Percentiles rank a stretch among this genome's conserved stretches.
phyloP scores from a whole-genome alignment of 1,284 basidiomycete genomes.

The Cutaneotrichosporon curvatum region DNA sequence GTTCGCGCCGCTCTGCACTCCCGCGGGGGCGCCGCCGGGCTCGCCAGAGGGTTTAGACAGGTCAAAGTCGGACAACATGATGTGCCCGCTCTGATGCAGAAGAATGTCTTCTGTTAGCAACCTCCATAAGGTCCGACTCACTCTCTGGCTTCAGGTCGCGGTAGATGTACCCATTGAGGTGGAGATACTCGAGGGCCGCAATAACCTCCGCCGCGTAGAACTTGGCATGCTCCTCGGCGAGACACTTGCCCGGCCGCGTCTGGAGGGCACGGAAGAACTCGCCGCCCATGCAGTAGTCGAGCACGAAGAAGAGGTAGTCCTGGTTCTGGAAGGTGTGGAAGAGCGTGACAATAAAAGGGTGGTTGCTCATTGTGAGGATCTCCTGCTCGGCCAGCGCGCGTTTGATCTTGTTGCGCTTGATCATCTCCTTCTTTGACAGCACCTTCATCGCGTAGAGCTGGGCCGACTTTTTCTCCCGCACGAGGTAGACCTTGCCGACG shows the following conservation, averaged over 20 bases:
- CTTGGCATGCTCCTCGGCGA: conserved; percentile 87
- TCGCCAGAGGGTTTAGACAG: conserved; percentile 90
- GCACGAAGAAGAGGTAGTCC: conserved; percentile 92
- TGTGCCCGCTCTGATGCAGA: conserved; percentile 96
- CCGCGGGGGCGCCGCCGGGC: conserved; percentile 78
- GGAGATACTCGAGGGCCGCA: conserved; percentile 94
- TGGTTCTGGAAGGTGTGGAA: conserved; percentile 98
- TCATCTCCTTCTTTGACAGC: conserved; percentile 95
- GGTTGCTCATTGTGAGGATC: conserved; percentile 90
- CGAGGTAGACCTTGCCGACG: conserved; percentile 91
- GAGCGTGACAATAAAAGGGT: conserved; percentile 95
- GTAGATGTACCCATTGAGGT: conserved; percentile 99
- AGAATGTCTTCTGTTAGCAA: conserved; percentile 66
- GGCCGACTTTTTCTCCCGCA: conserved; percentile 87
- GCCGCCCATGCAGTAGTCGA: conserved; percentile 99
- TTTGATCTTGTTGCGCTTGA: conserved; percentile 96
- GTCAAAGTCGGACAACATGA: conserved; percentile 99
- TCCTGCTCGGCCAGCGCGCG: conserved; percentile 93
- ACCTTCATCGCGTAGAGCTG: conserved; percentile 98
- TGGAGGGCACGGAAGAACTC: conserved; percentile 98
- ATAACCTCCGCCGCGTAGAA: conserved; percentile 99
- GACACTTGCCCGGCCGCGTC: conserved; percentile 88
- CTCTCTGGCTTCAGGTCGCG: conserved; percentile 99
- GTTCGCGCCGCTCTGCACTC: conserved; percentile 78
- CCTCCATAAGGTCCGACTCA: conserved; percentile 49